Conservation (phyloP, 1,284 basidiomycete genomes). For the Ganoderma sinense region DNA sequence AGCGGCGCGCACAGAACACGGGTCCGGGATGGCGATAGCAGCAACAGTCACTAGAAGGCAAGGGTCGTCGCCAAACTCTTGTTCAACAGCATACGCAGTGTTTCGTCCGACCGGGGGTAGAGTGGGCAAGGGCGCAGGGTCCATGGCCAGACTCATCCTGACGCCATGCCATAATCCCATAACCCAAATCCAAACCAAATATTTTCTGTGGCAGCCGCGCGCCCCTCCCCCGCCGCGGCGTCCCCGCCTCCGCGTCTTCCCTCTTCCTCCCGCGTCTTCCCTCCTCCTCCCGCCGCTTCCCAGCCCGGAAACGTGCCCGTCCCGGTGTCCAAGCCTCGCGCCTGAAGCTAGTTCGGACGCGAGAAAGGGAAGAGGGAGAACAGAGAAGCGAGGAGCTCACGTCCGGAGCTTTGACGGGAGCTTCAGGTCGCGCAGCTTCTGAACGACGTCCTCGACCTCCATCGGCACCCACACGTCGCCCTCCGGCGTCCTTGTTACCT, state of each 20-base stretch:
- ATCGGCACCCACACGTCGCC: constrained; percentile 36
- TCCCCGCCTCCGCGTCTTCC: neutral
- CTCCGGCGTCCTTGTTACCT: constrained; percentile 27
- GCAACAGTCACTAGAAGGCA: neutral
- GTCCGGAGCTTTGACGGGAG: constrained; percentile 25
- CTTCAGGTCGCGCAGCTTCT: constrained; percentile 35
- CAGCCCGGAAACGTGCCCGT: neutral
- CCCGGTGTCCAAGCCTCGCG: neutral
- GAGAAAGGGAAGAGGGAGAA: neutral
- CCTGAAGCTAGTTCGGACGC: neutral
- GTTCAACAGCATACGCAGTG: neutral
- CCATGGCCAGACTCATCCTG: neutral
- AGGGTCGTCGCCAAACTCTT: neutral
- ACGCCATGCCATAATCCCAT: neutral
- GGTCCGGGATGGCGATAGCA: neutral
- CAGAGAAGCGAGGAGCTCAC: constrained; percentile 1
- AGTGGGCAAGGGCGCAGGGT: neutral
- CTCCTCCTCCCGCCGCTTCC: neutral
- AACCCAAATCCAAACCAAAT: neutral
- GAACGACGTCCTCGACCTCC: constrained; percentile 37
- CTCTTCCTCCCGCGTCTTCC: neutral
- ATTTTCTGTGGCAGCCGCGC: neutral
- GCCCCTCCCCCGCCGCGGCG: neutral
- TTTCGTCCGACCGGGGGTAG: neutral
- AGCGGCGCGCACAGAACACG: neutral